Evolutionary conservation across 805 yeast genomes (phyloP), one percentile per base, ranked within the genome.

Genomic region (Ogataea sp.): DNA sequence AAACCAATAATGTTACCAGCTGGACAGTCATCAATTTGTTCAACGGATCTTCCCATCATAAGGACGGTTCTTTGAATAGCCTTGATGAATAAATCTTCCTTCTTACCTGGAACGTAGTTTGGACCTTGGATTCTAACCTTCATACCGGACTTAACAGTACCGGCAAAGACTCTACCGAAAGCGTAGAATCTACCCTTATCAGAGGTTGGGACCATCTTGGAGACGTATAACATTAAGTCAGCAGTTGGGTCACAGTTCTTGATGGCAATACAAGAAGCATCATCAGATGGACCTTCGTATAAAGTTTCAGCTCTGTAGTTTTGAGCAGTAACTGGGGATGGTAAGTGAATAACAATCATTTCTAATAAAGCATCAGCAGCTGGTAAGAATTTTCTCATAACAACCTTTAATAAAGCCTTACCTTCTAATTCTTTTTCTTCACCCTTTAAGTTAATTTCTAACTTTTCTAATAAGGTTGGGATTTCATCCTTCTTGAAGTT

Each of bases 131-230:
- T 90, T 79, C 98, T 86, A 65, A 90, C 96, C 86, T 90, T 90
- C 81, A 83, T 87, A 75, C 98, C 98, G 61, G 96, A 86, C 70
- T 74, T 85, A 64, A 93, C 97, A 64, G 97, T 90, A 88, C 98
- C 98, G 59, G 97, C 85, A 78, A 90, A 90, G 68, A 90, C 97
- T 81, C 98, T 93, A 74, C 98, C 98, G 78, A 90, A 93, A 66
- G 98, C 98, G 83, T 88, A 90, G 95, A 90, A 90, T 78, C 98
- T 88, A 82, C 98, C 98, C 80, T 90, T 93, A 74, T 90, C 98
- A 59, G 97, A 90, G 68, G 98, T 90, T 73, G 98, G 98, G 58
- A 90, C 97, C 98, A 90, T 90, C 96, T 90, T 90, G 74, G 97
- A 93, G 65, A 90, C 93, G 88, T 90, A 90, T 67, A 90, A 80